A percentile compares a stretch with the other conserved stretches of the same genome.
These are phyloP conservation scores for Pseudocercospora eumusae DNA, from an alignment of 2,329 filamentous ascomycete genomes.

Conservation along the genomic window DNA sequence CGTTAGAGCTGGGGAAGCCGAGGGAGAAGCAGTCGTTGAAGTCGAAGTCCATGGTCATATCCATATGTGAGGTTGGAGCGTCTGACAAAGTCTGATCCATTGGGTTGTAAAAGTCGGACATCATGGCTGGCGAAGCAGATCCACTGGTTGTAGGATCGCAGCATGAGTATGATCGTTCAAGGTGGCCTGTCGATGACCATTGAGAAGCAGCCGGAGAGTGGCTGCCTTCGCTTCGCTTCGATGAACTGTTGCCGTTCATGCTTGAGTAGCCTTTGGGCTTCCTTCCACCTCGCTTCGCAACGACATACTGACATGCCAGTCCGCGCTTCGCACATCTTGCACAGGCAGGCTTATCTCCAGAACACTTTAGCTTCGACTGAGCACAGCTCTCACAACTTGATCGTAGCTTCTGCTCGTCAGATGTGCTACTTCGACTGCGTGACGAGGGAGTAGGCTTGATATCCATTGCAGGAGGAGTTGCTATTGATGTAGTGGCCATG, in stretches of 20 bases:
- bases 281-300: constrained; percentile 8
- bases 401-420: constrained; percentile 8
- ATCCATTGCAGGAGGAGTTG: constrained; percentile 7
- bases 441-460: not conserved
- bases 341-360: constrained; percentile 5
- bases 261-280: constrained; percentile 7
- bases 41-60: constrained; percentile 4
- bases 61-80: not conserved
- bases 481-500: constrained; percentile 1
- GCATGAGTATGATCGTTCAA: constrained; percentile 1
- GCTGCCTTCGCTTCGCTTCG: constrained; percentile 2
- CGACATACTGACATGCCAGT: constrained; percentile 7
- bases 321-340: constrained; percentile 8
- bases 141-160: constrained; percentile 1
- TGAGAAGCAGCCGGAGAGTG: constrained; percentile 8
- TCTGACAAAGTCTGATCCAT: constrained; percentile 1
- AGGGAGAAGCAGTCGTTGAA: constrained; percentile 10
- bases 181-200: not conserved
- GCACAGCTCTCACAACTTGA: constrained; percentile 1
- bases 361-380: constrained; percentile 9
- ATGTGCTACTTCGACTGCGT: constrained; percentile 7
- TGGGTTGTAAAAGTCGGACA: constrained; percentile 6
- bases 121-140: constrained; percentile 4
- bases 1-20: not conserved
- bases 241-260: constrained; percentile 1